Base-by-base conservation (phyloP, 2,329 filamentous ascomycete genomes). In the Cercospora sp. region DNA sequence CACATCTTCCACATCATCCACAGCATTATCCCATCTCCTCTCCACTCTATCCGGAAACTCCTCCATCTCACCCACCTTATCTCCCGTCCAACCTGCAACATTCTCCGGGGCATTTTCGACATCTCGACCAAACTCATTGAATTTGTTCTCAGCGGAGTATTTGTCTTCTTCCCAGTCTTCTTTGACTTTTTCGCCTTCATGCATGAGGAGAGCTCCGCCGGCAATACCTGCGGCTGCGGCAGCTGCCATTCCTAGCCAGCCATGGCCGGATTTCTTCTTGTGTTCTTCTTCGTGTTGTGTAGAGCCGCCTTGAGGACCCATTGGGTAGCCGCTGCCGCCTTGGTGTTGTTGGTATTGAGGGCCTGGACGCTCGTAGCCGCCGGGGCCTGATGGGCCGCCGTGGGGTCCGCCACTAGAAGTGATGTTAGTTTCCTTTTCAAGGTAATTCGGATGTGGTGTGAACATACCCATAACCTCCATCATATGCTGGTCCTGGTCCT, bases 141-240 rank as follows among this genome's bases (percentile, higher is more conserved):
- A 73, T 2, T 60, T 40, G n/a, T 69, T 51, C 28, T 68, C 64
- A 2, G 63, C 66, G 1, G 63, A 48, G 13, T 63, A 30, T 18
- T 68, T 64, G 23, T 65, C 68, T n/a, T 71, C 67, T 18, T 73
- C 68, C 23, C 73, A 74, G 48, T 75, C 68, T 13, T 75, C 68
- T 59, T 76, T 69, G 48, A 82, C 78, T 73, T 83, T 78, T 63
- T 82, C 76, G 5, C 80, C 81, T 66, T 83, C 82, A 67, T 84
- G 79, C 79, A 81, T 82, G 63, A 82, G 71, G 63, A 83, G 65
- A 53, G 81, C 82, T 64, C 82, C 82, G 16, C 80, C 82, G 8
- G 79, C 77, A 18, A 82, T 62, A 4, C 82, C 82, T 1, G 79
- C 79, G 20, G 76, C 82, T 3, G 76, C 80, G 33, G 79, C 82